A percentile compares a stretch with the other conserved stretches of the same genome.
These are phyloP conservation scores for Platanus orientalis DNA, from an alignment of 164 flowering plant genomes.

Conservation along the genomic window DNA sequence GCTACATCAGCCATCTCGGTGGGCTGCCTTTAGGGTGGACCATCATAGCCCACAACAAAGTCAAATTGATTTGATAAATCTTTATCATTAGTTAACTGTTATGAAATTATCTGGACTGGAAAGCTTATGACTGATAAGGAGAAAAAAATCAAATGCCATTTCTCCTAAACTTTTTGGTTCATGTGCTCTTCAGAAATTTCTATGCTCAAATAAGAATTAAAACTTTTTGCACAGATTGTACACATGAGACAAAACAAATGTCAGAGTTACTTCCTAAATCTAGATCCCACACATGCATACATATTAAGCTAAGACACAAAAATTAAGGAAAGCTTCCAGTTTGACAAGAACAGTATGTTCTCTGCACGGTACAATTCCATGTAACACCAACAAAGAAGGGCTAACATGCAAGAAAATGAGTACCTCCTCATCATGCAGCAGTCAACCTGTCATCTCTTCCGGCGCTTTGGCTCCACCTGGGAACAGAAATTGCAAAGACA, in stretches of 20 bases:
- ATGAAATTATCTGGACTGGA: no score
- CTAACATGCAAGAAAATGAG: slow-evolving; percentile 11
- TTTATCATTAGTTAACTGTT: no score
- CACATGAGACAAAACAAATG: slow-evolving; percentile 3
- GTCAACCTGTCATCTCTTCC: slow-evolving; percentile 34
- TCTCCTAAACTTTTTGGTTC: neutral
- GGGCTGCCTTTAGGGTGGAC: no score
- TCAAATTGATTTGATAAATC: no score
- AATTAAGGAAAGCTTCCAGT: slow-evolving; percentile 22
- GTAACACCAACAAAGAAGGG: slow-evolving; percentile 27
- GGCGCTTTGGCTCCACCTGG: slow-evolving; percentile 54
- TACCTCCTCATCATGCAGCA: slow-evolving; percentile 12
- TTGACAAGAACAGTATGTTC: slow-evolving; percentile 43
- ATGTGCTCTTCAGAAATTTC: neutral
- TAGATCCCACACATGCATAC: neutral
- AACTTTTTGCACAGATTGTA: slow-evolving; percentile 13
- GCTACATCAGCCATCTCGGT: no score
- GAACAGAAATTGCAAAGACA: neutral
- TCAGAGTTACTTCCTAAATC: neutral
- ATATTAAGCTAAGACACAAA: slow-evolving; percentile 11
- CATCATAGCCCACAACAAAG: no score
- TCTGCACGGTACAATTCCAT: slow-evolving; percentile 65
- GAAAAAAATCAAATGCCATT: no score
- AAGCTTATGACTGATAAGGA: no score
- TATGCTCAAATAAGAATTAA: neutral